phyloP scores from a whole-genome alignment of 768 basidiomycete genomes.

The Termitomyces titanicus region DNA sequence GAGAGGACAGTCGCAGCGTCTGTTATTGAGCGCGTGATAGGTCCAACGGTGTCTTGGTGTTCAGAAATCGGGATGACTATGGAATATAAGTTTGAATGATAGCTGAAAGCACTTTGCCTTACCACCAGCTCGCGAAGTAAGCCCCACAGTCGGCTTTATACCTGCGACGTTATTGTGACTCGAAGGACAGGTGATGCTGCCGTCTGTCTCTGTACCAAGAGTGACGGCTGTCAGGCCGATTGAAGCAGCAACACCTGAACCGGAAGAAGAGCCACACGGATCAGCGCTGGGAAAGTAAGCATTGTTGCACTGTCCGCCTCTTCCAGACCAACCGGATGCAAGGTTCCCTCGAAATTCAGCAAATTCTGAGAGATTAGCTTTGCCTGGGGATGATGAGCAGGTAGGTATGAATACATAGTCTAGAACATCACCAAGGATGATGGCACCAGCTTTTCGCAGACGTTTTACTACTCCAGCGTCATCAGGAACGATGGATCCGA shows the following conservation, averaged over 20 bases:
- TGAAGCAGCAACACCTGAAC: constrained; percentile 51
- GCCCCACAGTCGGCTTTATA: constrained; percentile 57
- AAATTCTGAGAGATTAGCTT: constrained; percentile 50
- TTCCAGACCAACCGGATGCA: constrained; percentile 51
- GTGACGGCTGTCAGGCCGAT: constrained; percentile 49
- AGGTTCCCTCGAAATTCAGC: constrained; percentile 6
- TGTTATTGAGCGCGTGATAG: constrained; percentile 47
- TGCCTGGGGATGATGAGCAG: constrained; percentile 29
- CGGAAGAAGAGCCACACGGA: constrained; percentile 57
- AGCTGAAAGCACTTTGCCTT: not conserved
- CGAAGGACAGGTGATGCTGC: constrained; percentile 52
- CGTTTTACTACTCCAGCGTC: constrained; percentile 44
- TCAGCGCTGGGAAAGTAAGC: constrained; percentile 49
- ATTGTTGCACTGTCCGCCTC: constrained; percentile 47
- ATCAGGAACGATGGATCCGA: constrained; percentile 39
- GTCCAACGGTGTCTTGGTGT: constrained; percentile 59
- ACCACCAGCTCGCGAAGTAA: constrained; percentile 61
- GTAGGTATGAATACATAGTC: not conserved
- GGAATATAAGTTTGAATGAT: not conserved
- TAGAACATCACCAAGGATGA: constrained; percentile 34
- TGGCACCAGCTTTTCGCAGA: constrained; percentile 39
- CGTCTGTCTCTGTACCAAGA: constrained; percentile 49
- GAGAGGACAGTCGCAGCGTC: constrained; percentile 55
- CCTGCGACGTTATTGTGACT: constrained; percentile 53
- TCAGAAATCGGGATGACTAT: constrained; percentile 54